Evolutionary conservation across 208 protist genomes (phyloP), one percentile per base, ranked within the genome.

Genomic region (Leishmania arabica): DNA sequence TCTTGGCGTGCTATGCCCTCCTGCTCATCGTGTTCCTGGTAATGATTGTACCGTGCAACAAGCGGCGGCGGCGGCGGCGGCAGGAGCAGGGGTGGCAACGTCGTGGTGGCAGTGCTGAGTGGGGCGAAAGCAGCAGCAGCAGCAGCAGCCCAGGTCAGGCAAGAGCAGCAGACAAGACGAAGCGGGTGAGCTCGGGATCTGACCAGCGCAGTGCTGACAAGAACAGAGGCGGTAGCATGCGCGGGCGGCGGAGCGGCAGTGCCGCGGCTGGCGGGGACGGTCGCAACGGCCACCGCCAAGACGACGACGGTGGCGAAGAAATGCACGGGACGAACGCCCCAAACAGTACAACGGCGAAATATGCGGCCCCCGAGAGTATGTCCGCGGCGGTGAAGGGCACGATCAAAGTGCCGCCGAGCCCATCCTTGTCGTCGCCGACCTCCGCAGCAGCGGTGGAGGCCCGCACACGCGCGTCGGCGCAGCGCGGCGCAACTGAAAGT

Each of bases 41-140:
- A 1, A n/a, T 88, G 31, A 89, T 92, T 42, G 75, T 92, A 4
- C 79, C 84, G 3, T 91, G 85, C 60, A 58, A 78, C 31, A 82
- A 82, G 78, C 77, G 34, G 37, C 82, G 70, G 8, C 40, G 27
- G 42, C 81, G 70, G 60, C 40, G 37, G 37, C 37, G 0, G 40
- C 40, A 7, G 42, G 40, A 5, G 42, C 42, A 45, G 8, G n/a
- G 27, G 42, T 75, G 70, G 60, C 62, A 53, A 45, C 78, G 47
- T 21, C n/a, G 70, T 19, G n/a, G 70, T 47, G 27, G 42, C 24
- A 11, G n/a, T 24, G 56, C 58, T 51, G 58, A 5, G 56, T 56
- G 66, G 40, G 80, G 21, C 54, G 42, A 77, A 76, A 64, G 56
- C 65, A 27, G 1, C 37, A 40, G 19, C 37, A 37, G 5, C 31